Evolutionary conservation across 2,329 filamentous ascomycete species (phyloP), one percentile per base, ranked within the genome.

Genomic region (Cladophialophora bantiana): DNA sequence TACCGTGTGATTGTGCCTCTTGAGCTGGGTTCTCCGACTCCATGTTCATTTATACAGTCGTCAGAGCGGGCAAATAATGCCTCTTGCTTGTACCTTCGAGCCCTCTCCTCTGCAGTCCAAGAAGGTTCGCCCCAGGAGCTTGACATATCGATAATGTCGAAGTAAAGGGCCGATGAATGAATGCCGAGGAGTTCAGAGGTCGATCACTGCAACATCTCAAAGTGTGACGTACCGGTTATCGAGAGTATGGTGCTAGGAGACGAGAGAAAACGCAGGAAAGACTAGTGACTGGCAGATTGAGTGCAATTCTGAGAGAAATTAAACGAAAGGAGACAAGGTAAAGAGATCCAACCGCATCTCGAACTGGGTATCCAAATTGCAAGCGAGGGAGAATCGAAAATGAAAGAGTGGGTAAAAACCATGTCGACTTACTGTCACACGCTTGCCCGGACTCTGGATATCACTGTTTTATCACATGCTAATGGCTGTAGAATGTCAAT

Each of bases 121-220:
- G 26, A 1, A 54, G n/a, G 35, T 34, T 42, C 35, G 10, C 12
- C n/a, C 59, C 45, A 32, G n/a, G 7, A 12, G 34, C 18, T 26
- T 18, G 59, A 61, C 59, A 61, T 60, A 12, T 13, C 15, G 48
- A 53, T 55, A 26, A 55, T 35, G 52, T 3, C 10, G 31, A 55
- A 2, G 52, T 55, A 7, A 55, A 18, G 15, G 12, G 9, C 1
- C 10, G 3, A 38, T 42, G 48, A 53, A 34, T 40, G 13, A 31
- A 40, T 38, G n/a, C 7, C 59, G 20, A 42, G 32, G 26, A 7
- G 4, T 13, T 35, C 13, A 55, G 13, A 36, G 18, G 7, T 34
- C 31, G 52, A 4, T 34, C 52, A 10, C 12, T n/a, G 20, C 26
- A 4, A 50, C 18, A 9, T 50, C 18, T 20, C 18, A 26, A 42